Evolutionary conservation across 2,329 filamentous ascomycete species (phyloP).

Genomic region (Fusarium keratoplasticum): DNA sequence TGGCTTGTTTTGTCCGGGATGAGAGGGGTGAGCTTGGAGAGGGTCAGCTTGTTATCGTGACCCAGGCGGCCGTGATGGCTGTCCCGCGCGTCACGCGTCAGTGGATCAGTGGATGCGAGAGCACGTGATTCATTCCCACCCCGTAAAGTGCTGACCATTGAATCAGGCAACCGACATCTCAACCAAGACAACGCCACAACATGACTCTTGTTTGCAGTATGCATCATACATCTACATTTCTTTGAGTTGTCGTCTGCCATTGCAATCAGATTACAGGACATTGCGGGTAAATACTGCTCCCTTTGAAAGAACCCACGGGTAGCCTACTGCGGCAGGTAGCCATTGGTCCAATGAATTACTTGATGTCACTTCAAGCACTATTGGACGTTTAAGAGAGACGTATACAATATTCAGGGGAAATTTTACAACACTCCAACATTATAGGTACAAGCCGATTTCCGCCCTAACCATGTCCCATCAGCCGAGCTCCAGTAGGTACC

Average conservation of each 20-base stretch:
- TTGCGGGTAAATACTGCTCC: not conserved
- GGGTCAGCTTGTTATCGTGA: conserved; percentile 40
- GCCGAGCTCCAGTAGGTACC: not conserved
- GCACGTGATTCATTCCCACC: conserved; percentile 39
- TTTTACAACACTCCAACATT: not conserved
- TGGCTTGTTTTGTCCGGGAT: conserved; percentile 14
- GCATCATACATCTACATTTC: not conserved
- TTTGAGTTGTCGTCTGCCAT: not conserved
- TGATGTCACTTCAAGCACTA: not conserved
- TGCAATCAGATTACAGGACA: not conserved
- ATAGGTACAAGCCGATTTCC: not conserved
- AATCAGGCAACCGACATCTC: conserved; percentile 8
- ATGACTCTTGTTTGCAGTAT: not conserved
- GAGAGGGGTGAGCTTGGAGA: conserved; percentile 21
- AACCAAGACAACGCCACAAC: not conserved
- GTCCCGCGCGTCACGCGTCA: conserved; percentile 47
- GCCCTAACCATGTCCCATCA: not conserved
- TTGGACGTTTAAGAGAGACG: not conserved
- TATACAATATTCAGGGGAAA: not conserved
- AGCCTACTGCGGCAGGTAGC: not conserved
- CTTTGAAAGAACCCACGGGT: not conserved
- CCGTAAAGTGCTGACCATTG: conserved; percentile 12
- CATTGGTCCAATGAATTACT: not conserved
- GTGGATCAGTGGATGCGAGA: conserved; percentile 49
- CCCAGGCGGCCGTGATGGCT: conserved; percentile 19